Conservation (phyloP, 2,329 filamentous ascomycete species). For the Dactylellina drechsleri region DNA sequence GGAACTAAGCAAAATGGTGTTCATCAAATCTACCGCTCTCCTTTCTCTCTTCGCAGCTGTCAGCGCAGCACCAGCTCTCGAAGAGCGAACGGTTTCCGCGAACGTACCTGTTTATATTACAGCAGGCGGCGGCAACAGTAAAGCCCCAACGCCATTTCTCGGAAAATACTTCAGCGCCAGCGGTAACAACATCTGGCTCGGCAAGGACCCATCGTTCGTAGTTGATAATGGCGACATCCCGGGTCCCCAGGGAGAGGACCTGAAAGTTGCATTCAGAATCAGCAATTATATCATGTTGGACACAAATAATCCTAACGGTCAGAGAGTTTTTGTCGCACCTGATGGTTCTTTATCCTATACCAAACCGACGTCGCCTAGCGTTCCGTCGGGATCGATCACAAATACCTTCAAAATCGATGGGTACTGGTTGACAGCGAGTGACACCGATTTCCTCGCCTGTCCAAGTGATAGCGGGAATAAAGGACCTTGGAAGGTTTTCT, state of each 20-base stretch:
- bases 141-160: background rate
- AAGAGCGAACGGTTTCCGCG: background rate
- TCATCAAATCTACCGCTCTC: constrained; percentile 16
- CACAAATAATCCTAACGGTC: constrained; percentile 67
- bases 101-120: background rate
- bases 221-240: background rate
- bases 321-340: constrained; percentile 69
- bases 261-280: background rate
- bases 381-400: constrained; percentile 66
- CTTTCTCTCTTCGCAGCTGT: constrained; percentile 22
- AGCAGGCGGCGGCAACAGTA: background rate
- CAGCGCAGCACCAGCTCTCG: constrained; percentile 11
- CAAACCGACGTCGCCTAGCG: constrained; percentile 66
- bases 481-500: background rate
- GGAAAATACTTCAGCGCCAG: constrained; percentile 7
- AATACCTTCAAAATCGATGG: constrained; percentile 64
- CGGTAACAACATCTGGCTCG: constrained; percentile 19
- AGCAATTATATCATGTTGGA: constrained; percentile 15
- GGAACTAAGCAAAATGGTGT: constrained; percentile 9
- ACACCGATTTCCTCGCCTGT: background rate
- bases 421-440: background rate
- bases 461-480: background rate
- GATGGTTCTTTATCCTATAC: constrained; percentile 70
- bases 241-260: background rate
- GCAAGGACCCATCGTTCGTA: constrained; percentile 21